Evolutionary conservation across 2,329 filamentous ascomycete species (phyloP).

Genomic region (Cercospora beticola): DNA sequence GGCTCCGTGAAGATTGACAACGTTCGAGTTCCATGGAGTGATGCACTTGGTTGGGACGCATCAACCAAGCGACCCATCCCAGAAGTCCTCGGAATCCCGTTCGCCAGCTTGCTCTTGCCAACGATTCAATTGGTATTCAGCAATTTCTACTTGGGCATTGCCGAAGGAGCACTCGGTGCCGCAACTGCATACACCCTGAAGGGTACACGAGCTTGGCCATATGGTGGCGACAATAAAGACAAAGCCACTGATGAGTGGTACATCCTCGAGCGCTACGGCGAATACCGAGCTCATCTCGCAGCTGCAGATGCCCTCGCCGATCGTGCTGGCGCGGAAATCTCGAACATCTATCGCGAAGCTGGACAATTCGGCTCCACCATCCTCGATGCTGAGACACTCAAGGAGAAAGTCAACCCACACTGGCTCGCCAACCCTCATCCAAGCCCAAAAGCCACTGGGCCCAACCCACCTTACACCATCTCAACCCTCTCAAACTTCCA

Average conservation of each 20-base stretch:
- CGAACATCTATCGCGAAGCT: slow-evolving; percentile 46
- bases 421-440: slow-evolving; percentile 20
- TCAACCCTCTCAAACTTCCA: slow-evolving; percentile 25
- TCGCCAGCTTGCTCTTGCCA: slow-evolving; percentile 59
- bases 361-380: slow-evolving; percentile 32
- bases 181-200: slow-evolving; percentile 58
- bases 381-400: slow-evolving; percentile 15
- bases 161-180: slow-evolving; percentile 57
- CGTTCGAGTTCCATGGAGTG: slow-evolving; percentile 57
- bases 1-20: slow-evolving; percentile 62
- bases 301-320: slow-evolving; percentile 61
- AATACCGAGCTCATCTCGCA: slow-evolving; percentile 61
- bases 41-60: slow-evolving; percentile 62
- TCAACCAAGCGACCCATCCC: slow-evolving; percentile 53
- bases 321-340: slow-evolving; percentile 52
- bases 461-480: slow-evolving; percentile 26
- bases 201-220: slow-evolving; percentile 63
- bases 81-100: slow-evolving; percentile 54
- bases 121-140: slow-evolving; percentile 66
- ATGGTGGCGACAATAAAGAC: slow-evolving; percentile 61
- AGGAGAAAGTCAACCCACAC: slow-evolving; percentile 24
- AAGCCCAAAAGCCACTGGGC: slow-evolving; percentile 16
- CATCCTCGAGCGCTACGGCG: slow-evolving; percentile 64
- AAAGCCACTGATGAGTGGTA: slow-evolving; percentile 64
- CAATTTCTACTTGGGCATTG: slow-evolving; percentile 66